Conservation (phyloP, 805 yeast species). For the Candida caryicola region DNA sequence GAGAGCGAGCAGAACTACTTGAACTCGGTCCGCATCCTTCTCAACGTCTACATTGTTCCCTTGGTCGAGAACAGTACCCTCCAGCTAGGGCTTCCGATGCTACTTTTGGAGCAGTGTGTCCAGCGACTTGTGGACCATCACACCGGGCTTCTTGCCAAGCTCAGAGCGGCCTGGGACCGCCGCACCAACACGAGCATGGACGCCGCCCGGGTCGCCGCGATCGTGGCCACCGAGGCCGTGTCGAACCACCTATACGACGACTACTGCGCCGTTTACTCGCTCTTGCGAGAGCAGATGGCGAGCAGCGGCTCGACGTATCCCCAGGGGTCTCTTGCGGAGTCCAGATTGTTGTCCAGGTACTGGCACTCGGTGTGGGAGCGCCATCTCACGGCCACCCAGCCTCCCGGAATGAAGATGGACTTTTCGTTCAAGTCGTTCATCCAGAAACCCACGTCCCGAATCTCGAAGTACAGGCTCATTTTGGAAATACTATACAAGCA, state of each 20-base stretch:
- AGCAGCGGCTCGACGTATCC: too few species aligned
- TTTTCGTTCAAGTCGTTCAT: conserved; percentile 52
- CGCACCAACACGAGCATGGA: background rate
- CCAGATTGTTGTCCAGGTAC: conserved; percentile 3
- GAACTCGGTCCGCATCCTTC: conserved; percentile 41
- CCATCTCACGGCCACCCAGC: conserved; percentile 44
- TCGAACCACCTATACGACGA: conserved; percentile 28
- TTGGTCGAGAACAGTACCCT: conserved; percentile 25
- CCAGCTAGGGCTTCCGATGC: conserved; percentile 29
- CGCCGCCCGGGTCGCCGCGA: background rate
- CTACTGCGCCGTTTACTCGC: conserved; percentile 28
- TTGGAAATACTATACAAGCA: conserved; percentile 39
- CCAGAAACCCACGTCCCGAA: conserved; percentile 52
- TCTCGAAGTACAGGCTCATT: conserved; percentile 50
- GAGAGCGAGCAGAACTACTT: conserved; percentile 49
- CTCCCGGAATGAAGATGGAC: conserved; percentile 36
- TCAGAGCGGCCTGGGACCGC: conserved; percentile 11
- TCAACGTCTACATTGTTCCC: conserved; percentile 43
- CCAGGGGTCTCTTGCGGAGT: background rate
- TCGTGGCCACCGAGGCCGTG: conserved; percentile 23
- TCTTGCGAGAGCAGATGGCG: background rate
- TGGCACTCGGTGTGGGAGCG: conserved; percentile 33
- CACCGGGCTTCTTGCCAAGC: conserved; percentile 20
- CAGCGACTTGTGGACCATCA: conserved; percentile 21
- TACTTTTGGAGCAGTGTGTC: conserved; percentile 1